A percentile compares a stretch with the other conserved stretches of the same genome.
Evolutionary conservation across 371 early-diverging fungal genomes (phyloP).

Genomic region (Lichtheimia corymbifera): DNA sequence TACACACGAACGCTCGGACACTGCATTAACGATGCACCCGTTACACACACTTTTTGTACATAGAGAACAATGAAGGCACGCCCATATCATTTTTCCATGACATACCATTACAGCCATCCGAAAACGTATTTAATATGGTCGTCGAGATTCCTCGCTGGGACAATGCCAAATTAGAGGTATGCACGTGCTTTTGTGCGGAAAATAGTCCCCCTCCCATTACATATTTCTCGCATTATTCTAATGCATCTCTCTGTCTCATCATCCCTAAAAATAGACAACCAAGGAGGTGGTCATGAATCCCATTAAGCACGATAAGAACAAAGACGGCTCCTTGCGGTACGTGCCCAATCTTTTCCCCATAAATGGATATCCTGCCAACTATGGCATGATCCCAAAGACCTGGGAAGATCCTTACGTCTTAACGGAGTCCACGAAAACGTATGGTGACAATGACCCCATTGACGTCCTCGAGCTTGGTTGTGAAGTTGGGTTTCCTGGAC

Average conservation of each 20-base stretch:
- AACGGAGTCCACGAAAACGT: constrained; percentile 82
- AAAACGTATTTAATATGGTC: constrained; percentile 76
- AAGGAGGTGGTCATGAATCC: constrained; percentile 80
- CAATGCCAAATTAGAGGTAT: constrained; percentile 98
- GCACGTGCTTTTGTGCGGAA: background rate
- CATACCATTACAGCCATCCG: constrained; percentile 8
- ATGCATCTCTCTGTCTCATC: background rate
- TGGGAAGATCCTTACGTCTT: constrained; percentile 95
- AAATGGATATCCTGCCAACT: constrained; percentile 99
- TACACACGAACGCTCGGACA: background rate
- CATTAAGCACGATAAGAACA: constrained; percentile 96
- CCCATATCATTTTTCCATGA: constrained; percentile 15
- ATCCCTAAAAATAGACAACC: background rate
- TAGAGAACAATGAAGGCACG: constrained; percentile 10
- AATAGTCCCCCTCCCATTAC: too few species aligned
- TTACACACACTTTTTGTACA: background rate
- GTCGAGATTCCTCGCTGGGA: constrained; percentile 99
- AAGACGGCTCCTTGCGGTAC: constrained; percentile 97
- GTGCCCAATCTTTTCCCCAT: constrained; percentile 99
- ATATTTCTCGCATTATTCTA: background rate
- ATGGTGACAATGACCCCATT: constrained; percentile 97
- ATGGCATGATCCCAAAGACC: constrained; percentile 98
- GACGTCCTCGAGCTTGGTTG: constrained; percentile 96
- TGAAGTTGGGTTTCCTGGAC: constrained; percentile 78
- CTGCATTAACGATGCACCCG: background rate